Base-by-base conservation (phyloP, 139 green algal species). In the Coelastrella sp. region DNA sequence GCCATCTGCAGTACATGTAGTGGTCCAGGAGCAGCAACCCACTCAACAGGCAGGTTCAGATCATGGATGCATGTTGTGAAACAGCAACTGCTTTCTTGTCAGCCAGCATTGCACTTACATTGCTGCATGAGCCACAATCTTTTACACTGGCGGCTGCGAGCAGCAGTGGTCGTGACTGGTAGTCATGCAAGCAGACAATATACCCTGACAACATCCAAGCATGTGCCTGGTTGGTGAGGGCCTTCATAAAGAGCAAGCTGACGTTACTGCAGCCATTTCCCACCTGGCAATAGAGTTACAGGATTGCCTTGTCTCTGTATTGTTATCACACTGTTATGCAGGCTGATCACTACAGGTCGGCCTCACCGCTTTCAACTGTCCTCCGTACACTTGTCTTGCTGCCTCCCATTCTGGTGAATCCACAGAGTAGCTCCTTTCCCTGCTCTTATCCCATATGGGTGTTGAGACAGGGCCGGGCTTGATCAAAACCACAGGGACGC, bases 401-500 rank as follows among this genome's bases (percentile, higher is more conserved):
- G 38, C 60, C 2, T 60, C 11, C n/a, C 21, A 71, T 81, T 37
- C 62, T 27, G 13, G 6, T 76, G 38, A 11, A 76, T 32, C 41
- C 27, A 5, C 78, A 5, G 11, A 19, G 11, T 51, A 32, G 23
- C 60, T 76, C 25, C 25, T 62, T 2, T 74, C 40, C 7, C 78
- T 62, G 40, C 48, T 45, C 40, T 74, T 84, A n/a, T 69, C 17
- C 78, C 78, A 84, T 23, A 84, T 84, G 8, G 78, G 78, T 9
- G 78, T 84, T 15, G 19, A 19, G 2, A 84, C 78, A 62, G 78
- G 78, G 8, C 78, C 78, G 21, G 78, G 78, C 40, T 84, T 84
- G 3, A 84, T 32, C 19, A 84, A 27, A 0, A 84, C 78, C 40
- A 84, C 78, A 17, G 60, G 30, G 3, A 84, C 30, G 34, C 75